Percentiles rank a stretch among this genome's conserved stretches.
These are phyloP conservation scores for Carex pumila DNA, from an alignment of 176 grass and related monocot species.

Conservation along the genomic window DNA sequence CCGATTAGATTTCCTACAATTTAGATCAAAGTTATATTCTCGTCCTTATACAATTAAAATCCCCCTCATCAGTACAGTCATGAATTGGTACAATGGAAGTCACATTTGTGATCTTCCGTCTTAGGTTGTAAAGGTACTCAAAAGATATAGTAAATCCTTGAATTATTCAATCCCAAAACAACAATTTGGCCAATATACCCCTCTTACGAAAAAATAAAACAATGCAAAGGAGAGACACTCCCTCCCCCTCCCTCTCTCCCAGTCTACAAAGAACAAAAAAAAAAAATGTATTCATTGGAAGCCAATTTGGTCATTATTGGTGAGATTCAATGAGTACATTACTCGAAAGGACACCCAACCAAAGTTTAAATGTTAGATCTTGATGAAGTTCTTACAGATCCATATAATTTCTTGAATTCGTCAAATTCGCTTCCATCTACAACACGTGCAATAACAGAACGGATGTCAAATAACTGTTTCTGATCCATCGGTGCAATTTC, in stretches of 20 bases:
- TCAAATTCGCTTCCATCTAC: conserved; percentile 94
- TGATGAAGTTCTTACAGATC: conserved; percentile 56
- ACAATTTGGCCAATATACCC: background rate
- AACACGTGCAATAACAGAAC: conserved; percentile 71
- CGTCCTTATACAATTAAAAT: background rate
- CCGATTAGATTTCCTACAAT: background rate
- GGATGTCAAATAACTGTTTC: conserved; percentile 83
- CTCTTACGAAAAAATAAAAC: background rate
- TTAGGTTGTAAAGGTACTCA: background rate
- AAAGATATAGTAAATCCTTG: background rate
- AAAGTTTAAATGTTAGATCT: background rate
- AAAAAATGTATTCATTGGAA: background rate
- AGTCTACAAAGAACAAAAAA: background rate
- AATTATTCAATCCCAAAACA: background rate
- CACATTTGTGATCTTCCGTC: background rate
- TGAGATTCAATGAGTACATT: background rate
- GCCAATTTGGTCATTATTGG: background rate
- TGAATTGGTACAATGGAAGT: background rate
- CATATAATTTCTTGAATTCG: conserved; percentile 98
- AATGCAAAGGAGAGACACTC: background rate
- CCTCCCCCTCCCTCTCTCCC: background rate
- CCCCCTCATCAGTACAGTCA: background rate
- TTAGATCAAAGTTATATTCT: background rate
- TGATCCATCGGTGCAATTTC: conserved; percentile 75
- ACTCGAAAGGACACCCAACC: background rate